Evolutionary conservation across 2,329 filamentous ascomycete species (phyloP).

Genomic region (Arthroderma uncinatum): DNA sequence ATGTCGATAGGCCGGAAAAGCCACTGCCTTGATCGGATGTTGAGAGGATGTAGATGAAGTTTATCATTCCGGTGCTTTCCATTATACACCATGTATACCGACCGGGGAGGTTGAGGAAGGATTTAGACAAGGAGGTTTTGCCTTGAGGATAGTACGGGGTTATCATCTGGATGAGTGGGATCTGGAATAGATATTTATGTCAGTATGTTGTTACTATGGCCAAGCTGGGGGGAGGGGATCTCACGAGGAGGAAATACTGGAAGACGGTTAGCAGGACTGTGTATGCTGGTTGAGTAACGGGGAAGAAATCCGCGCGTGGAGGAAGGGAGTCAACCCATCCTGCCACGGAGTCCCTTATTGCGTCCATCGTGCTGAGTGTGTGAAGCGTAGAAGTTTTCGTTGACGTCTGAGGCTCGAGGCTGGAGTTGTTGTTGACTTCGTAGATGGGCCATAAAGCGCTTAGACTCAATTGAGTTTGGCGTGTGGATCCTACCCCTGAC

Average conservation of each 20-base stretch:
- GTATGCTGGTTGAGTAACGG: constrained; percentile 32
- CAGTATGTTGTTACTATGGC: background rate
- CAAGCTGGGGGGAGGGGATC: constrained; percentile 21
- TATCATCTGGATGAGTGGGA: constrained; percentile 63
- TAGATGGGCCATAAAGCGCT: constrained; percentile 70
- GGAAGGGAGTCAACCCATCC: constrained; percentile 20
- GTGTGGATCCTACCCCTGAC: constrained; percentile 69
- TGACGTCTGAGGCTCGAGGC: constrained; percentile 23
- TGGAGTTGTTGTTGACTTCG: constrained; percentile 45
- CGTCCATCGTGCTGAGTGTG: constrained; percentile 50
- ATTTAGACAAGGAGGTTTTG: constrained; percentile 63
- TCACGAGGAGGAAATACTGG: constrained; percentile 35
- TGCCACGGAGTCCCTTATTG: constrained; percentile 16
- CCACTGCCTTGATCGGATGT: constrained; percentile 46
- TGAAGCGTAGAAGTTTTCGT: constrained; percentile 63
- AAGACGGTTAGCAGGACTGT: constrained; percentile 27
- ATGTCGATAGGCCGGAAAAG: constrained; percentile 23
- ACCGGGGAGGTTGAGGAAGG: constrained; percentile 74
- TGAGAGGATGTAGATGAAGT: constrained; percentile 66
- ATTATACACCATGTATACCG: constrained; percentile 79
- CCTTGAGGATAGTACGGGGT: constrained; percentile 79
- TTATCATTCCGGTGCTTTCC: constrained; percentile 69
- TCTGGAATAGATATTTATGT: constrained; percentile 36
- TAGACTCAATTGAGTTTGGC: constrained; percentile 37
- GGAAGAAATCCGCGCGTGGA: constrained; percentile 21